Conservation (phyloP, 306 rosid genomes). For the Neltuma alba region DNA sequence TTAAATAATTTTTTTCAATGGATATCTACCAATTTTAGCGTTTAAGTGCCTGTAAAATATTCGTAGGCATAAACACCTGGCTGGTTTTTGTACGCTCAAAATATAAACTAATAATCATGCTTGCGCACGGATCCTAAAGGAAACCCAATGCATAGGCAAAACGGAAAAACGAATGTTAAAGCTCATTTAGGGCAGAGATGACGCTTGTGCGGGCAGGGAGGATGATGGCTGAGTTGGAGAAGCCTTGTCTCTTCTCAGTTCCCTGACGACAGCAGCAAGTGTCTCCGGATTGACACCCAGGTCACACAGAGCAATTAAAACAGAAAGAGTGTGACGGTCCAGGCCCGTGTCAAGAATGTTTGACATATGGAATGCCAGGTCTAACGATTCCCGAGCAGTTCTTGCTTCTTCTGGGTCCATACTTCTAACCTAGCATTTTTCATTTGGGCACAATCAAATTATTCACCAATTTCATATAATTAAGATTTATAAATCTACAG, state of each 20-base stretch:
- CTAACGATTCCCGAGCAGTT: neutral
- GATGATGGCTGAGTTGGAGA: neutral
- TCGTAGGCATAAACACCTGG: neutral
- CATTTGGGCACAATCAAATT: neutral
- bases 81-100: neutral
- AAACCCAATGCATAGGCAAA: neutral
- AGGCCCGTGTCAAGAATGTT: neutral
- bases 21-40: too few relatives aligned
- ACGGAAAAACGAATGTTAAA: neutral
- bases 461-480: neutral
- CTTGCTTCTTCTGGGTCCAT: conserved; percentile 29
- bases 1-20: too few relatives aligned
- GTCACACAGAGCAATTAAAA: neutral
- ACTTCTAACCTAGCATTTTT: neutral
- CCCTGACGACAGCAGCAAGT: neutral
- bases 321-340: conserved; percentile 1
- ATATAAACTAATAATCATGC: neutral
- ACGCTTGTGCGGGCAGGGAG: neutral
- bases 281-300: neutral
- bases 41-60: too few relatives aligned
- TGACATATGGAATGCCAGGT: neutral
- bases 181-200: neutral
- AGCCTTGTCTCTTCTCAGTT: neutral
- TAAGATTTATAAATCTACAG: neutral
- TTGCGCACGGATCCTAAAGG: neutral